These are phyloP conservation scores for Vaucheria bursata DNA, from an alignment of 352 stramenopile genomes.

Conservation along the genomic window DNA sequence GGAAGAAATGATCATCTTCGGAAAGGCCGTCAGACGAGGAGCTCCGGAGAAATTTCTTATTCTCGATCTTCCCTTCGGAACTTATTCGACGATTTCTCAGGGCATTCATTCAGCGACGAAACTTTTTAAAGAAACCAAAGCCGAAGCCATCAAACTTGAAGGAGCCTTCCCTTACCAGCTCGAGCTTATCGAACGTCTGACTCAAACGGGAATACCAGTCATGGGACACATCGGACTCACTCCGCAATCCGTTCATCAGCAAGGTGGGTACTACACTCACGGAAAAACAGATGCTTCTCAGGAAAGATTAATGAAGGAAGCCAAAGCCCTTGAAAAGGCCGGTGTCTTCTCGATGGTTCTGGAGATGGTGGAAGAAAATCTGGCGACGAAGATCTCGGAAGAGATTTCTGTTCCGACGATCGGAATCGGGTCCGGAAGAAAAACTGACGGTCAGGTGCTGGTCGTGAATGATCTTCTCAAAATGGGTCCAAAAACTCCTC, in stretches of 20 bases:
- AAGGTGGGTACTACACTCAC: not conserved
- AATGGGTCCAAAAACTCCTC: not conserved
- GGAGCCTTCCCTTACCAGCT: not conserved
- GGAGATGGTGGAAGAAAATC: not conserved
- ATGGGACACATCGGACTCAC: not conserved
- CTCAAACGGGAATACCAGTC: not conserved
- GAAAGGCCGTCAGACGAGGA: not conserved
- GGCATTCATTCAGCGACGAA: not conserved
- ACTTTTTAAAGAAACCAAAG: not conserved
- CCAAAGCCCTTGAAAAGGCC: not conserved
- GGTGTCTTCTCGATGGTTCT: not conserved
- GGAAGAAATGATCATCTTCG: not conserved
- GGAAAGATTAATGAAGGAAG: not conserved
- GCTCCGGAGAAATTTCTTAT: not conserved
- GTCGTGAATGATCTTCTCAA: not conserved
- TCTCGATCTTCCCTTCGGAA: not conserved
- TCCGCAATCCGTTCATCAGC: not conserved
- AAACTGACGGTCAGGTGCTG: not conserved
- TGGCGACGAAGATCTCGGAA: not conserved
- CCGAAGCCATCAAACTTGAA: not conserved
- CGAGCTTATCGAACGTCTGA: not conserved
- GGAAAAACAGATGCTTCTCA: not conserved
- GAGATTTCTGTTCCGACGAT: not conserved
- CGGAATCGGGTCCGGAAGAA: not conserved
- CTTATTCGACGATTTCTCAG: not conserved